Evolutionary conservation across 805 yeast species (phyloP).

Genomic region (Yarrowia sp.): DNA sequence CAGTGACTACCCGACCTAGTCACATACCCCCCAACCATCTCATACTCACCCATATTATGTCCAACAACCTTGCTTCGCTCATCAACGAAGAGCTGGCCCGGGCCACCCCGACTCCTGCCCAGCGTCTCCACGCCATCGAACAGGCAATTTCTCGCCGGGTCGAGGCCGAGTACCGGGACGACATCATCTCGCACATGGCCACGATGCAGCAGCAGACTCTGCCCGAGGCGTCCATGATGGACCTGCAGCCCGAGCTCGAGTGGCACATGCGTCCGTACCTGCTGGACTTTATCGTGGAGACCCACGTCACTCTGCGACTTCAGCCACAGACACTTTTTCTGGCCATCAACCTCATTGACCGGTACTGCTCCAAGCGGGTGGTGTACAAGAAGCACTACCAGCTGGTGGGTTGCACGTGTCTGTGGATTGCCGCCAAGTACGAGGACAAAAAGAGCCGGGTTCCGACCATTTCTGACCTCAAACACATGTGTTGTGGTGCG

Average conservation of each 20-base stretch:
- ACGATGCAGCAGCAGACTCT: constrained; percentile 37
- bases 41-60: neutral
- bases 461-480: constrained; percentile 69
- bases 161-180: constrained; percentile 40
- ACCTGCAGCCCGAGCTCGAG: constrained; percentile 83
- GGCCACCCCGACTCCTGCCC: constrained; percentile 14
- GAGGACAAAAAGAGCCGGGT: constrained; percentile 69
- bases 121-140: constrained; percentile 29
- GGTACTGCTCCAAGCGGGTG: constrained; percentile 84
- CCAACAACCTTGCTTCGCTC: constrained; percentile 22
- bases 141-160: constrained; percentile 28
- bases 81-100: constrained; percentile 19
- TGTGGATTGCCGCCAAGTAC: constrained; percentile 91
- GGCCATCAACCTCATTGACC: constrained; percentile 75
- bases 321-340: constrained; percentile 64
- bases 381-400: constrained; percentile 85
- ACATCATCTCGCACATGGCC: constrained; percentile 39
- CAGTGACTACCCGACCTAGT: too few species aligned
- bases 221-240: constrained; percentile 63
- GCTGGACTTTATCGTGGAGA: constrained; percentile 74
- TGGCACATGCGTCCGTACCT: constrained; percentile 69
- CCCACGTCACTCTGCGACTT: constrained; percentile 55
- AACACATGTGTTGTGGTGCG: constrained; percentile 64
- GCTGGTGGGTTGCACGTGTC: constrained; percentile 82
- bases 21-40: neutral